Base-by-base conservation (phyloP, 1,284 basidiomycete genomes). In the Fomitiporia mediterranea region DNA sequence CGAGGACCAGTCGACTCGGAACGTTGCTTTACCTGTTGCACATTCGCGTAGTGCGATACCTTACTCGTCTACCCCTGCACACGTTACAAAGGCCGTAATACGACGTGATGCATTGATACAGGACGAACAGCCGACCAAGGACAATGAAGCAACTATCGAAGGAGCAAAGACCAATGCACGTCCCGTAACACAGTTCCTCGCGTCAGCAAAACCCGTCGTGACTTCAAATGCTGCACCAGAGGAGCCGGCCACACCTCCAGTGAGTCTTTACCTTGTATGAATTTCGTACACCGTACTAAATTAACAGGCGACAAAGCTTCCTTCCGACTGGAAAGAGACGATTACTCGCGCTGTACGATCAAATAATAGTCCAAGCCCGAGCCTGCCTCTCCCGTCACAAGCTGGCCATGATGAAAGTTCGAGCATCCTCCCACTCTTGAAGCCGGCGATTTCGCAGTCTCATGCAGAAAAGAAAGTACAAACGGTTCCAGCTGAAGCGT, bases 271-370 rank as follows among this genome's bases (percentile, higher is more conserved):
- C 5, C 17, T 25, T 17, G 6, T n/a, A 7, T 17, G 17, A 3
- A 15, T 39, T 17, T 17, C 13, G 38, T 47, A 13, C 17, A 27
- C 15, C 9, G 21, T 49, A 5, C 32, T 42, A 6, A 42, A 37
- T 28, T 27, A 42, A 19, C 34, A 5, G n/a, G 32, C 28, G 17
- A 43, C 13, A 25, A 25, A 56, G 52, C 30, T 58, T 17, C 56
- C 56, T 19, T 11, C 35, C n/a, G 51, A 58, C 30, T 58, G 56
- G 56, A 58, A 54, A 28, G 56, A 53, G 38, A 44, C 52, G 15
- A 58, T 58, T 28, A 53, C 47, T 19, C 34, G 38, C 44, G 47
- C 28, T 8, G 37, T 30, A 9, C 46, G 46, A 13, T 50, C 54
- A 13, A 42, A 43, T 17, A 25, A 34, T 47, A 43, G 11, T 17